A percentile compares a stretch with the other conserved stretches of the same genome.
These are phyloP conservation scores for Microdochium nivale DNA, from an alignment of 2,329 filamentous ascomycete species.

Conservation along the genomic window DNA sequence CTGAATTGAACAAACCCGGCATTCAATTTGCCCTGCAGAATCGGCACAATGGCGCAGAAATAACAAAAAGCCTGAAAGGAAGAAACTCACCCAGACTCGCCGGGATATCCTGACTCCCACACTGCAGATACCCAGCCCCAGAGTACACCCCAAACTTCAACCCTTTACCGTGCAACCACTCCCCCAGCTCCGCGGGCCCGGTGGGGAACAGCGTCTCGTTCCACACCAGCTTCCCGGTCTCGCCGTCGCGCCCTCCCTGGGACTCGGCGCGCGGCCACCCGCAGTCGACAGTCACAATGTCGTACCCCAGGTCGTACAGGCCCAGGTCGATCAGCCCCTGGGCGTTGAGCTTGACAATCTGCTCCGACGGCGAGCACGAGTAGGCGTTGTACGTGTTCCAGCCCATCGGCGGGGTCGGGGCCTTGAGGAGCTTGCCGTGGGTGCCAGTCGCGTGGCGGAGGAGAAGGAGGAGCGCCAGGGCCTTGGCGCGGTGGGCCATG, in stretches of 20 bases:
- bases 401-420: constrained; percentile 33
- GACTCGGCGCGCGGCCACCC: constrained; percentile 33
- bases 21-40: too few relatives aligned
- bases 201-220: constrained; percentile 40
- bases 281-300: constrained; percentile 47
- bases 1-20: too few relatives aligned
- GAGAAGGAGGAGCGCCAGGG: not conserved
- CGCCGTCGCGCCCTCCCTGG: constrained; percentile 19
- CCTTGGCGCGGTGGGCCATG: not conserved
- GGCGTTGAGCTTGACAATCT: constrained; percentile 40
- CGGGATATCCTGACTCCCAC: constrained; percentile 29
- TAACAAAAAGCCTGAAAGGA: not conserved
- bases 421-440: not conserved
- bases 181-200: constrained; percentile 36
- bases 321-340: constrained; percentile 43
- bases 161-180: constrained; percentile 37
- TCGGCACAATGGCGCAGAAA: not conserved
- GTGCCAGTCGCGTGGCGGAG: not conserved
- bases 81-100: constrained; percentile 30
- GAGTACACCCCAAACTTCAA: constrained; percentile 48
- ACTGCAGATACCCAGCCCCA: constrained; percentile 35
- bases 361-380: constrained; percentile 37
- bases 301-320: constrained; percentile 43
- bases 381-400: constrained; percentile 55
- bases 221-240: constrained; percentile 38